phyloP scores from a whole-genome alignment of 176 grass and related monocot genomes.

The Zoysia pacifica region DNA sequence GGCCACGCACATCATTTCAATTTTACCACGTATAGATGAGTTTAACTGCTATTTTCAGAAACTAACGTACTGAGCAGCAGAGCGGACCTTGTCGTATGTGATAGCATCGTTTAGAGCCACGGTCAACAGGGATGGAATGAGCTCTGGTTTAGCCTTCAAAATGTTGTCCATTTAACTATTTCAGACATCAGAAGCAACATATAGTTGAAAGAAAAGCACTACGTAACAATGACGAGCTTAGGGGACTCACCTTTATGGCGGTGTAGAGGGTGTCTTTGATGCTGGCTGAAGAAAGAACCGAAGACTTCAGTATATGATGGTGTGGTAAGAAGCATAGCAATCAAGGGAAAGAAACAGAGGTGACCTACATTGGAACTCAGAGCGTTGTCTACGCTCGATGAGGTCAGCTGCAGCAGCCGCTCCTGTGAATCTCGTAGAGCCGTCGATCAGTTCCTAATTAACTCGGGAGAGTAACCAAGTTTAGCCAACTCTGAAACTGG shows the following conservation, averaged over 20 bases:
- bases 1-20: neutral
- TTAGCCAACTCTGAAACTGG: conserved; percentile 21
- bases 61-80: conserved; percentile 11
- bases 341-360: neutral
- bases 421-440: conserved; percentile 50
- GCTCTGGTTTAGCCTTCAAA: conserved; percentile 75
- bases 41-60: neutral
- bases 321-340: conserved; percentile 13
- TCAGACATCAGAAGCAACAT: conserved; percentile 12
- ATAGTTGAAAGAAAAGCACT: neutral
- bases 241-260: conserved; percentile 66
- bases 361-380: conserved; percentile 91
- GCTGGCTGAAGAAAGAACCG: conserved; percentile 53
- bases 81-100: conserved; percentile 91
- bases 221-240: neutral
- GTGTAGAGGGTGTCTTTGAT: conserved; percentile 65
- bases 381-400: conserved; percentile 84
- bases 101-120: conserved; percentile 89
- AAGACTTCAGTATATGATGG: neutral
- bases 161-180: neutral
- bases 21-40: neutral
- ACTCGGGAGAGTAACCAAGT: conserved; percentile 12
- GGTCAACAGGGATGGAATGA: conserved; percentile 69
- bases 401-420: conserved; percentile 79
- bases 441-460: conserved; percentile 56